Base-by-base conservation (phyloP, 345 rosid genomes). In the Citrus medica region DNA sequence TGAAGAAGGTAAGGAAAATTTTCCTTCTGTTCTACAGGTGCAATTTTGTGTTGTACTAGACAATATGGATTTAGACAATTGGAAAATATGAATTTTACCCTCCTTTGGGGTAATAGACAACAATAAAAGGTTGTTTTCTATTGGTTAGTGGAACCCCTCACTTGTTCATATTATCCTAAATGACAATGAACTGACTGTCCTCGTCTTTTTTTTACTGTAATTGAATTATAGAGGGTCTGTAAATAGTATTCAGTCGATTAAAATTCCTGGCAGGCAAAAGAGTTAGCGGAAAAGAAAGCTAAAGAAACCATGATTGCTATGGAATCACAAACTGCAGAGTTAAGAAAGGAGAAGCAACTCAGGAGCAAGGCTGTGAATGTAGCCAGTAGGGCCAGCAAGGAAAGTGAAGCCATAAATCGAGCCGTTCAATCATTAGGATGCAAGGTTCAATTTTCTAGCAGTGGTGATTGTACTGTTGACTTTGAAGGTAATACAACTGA, bases 351-450 rank as follows among this genome's bases (percentile, higher is more conserved):
- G 83, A 96, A 83, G 85, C 89, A 86, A 68, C 76, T 85, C 78
- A 90, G 94, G 76, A 83, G 75, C 76, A 84, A 91, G 53, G 90
- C 97, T 5, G 85, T 76, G 87, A 89, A 84, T 70, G 80, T 90
- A 83, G 98, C 97, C 32, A 90, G 82, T 80, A 88, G 78, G 69
- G 94, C 93, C 69, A 88, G 83, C 85, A 90, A 85, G 82, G 99
- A 96, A 84, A 80, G 56, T 30, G 86, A 82, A 27, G 92, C 87
- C 22, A 82, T 96, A 83, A 88, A 87, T 80, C 87, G 97, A 78
- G 99, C 99, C 30, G 38, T 96, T 63, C 89, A 90, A 80, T 90
- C 98, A 42, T 69, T 96, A 46, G 99, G 99, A 33, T 96, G 97
- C 91, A 91, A 88, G 80, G 94, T 96, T 75, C 85, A 89, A 56